phyloP scores from a whole-genome alignment of 108 stramenopile species.

The Epipyxis sp. region DNA sequence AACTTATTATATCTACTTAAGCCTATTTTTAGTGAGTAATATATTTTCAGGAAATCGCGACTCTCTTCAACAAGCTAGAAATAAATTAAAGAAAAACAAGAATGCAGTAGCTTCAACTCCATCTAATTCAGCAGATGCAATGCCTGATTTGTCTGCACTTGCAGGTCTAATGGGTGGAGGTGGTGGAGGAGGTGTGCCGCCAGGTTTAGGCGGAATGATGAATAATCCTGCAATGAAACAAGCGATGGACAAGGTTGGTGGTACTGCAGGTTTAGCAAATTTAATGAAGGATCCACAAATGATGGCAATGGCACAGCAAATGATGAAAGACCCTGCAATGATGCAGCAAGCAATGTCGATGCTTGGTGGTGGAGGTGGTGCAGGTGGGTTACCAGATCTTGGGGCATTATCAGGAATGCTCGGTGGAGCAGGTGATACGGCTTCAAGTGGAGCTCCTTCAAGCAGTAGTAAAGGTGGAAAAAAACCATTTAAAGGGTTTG shows the following conservation, averaged over 20 bases:
- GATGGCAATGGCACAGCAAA: conserved; percentile 33
- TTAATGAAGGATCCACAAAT: conserved; percentile 30
- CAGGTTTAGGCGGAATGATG: conserved; percentile 8
- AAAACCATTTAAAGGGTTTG: background rate
- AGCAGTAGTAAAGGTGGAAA: background rate
- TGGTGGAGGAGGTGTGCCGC: background rate
- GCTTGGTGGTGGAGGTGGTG: conserved; percentile 25
- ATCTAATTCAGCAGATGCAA: no score
- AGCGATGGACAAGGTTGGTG: conserved; percentile 13
- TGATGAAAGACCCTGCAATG: conserved; percentile 31
- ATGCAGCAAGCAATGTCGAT: conserved; percentile 36
- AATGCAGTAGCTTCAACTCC: no score
- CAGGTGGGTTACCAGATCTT: conserved; percentile 21
- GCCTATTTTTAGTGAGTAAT: no score
- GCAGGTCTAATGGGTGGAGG: background rate
- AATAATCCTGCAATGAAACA: conserved; percentile 1
- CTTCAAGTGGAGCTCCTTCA: no score
- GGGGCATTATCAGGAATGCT: conserved; percentile 4
- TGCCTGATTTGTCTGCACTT: no score
- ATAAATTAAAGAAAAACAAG: conserved; percentile 19
- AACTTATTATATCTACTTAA: no score
- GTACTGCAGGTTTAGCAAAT: background rate
- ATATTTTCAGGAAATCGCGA: no score
- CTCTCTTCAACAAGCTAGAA: background rate
- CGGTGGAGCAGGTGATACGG: background rate